Conservation (phyloP, 371 early-diverging fungal species). For the Cladochytrium tenue region DNA sequence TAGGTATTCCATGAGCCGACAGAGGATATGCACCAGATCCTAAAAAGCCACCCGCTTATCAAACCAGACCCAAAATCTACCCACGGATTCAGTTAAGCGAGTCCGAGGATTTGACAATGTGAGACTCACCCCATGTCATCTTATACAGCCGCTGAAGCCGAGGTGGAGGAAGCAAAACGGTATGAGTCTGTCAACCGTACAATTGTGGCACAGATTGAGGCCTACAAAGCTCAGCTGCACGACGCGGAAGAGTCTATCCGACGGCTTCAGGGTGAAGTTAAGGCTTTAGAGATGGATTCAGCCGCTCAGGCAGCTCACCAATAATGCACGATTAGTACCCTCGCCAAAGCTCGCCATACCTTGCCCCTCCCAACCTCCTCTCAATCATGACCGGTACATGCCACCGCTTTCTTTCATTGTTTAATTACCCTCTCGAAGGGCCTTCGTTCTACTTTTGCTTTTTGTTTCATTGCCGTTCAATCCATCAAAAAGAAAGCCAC, state of each 20-base stretch:
- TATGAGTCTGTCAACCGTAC: slow-evolving; percentile 61
- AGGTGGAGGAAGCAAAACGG: slow-evolving; percentile 31
- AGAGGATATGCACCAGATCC: slow-evolving; percentile 72
- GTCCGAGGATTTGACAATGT: background rate
- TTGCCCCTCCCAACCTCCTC: no score
- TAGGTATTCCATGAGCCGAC: slow-evolving; percentile 87
- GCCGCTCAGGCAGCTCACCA: no score
- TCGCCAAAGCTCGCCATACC: no score
- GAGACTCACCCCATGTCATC: background rate
- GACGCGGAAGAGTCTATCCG: slow-evolving; percentile 43
- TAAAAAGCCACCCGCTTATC: slow-evolving; percentile 38
- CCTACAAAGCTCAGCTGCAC: slow-evolving; percentile 53
- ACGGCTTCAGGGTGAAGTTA: slow-evolving; percentile 22
- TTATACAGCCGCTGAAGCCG: slow-evolving; percentile 20
- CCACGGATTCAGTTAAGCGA: slow-evolving; percentile 49
- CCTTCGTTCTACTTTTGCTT: no score
- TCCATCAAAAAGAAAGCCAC: no score
- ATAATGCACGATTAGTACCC: no score
- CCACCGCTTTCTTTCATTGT: no score
- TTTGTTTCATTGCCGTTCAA: no score
- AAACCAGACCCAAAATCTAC: slow-evolving; percentile 28
- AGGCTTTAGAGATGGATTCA: slow-evolving; percentile 9
- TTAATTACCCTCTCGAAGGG: no score
- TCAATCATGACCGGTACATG: no score
- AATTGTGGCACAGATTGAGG: slow-evolving; percentile 63